Evolutionary conservation across 2,329 filamentous ascomycete genomes (phyloP).

Genomic region (Arthroderma sp.): DNA sequence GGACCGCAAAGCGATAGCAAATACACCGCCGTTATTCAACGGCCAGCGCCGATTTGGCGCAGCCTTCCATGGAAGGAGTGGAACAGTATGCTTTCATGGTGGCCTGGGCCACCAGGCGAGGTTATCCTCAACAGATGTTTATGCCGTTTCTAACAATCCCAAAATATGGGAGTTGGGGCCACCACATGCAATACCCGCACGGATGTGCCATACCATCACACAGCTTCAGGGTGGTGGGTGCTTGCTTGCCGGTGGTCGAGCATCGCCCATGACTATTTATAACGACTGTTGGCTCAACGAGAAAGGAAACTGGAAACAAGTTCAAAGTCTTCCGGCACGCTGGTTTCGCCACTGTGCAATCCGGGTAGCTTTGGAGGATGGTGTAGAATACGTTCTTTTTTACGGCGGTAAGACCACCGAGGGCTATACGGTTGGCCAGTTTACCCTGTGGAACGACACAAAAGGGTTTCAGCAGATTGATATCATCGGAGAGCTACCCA

Average conservation of each 20-base stretch:
- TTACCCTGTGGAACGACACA: constrained; percentile 40
- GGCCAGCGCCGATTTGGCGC: constrained; percentile 50
- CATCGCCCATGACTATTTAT: constrained; percentile 57
- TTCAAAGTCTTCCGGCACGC: constrained; percentile 52
- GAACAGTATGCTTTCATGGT: constrained; percentile 26
- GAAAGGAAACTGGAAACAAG: constrained; percentile 49
- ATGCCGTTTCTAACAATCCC: constrained; percentile 36
- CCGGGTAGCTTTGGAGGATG: constrained; percentile 20
- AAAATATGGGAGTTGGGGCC: constrained; percentile 25
- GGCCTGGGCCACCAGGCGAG: constrained; percentile 35
- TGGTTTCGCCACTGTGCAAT: constrained; percentile 63
- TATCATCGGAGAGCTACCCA: constrained; percentile 24
- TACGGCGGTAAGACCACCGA: constrained; percentile 48
- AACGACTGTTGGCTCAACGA: constrained; percentile 64
- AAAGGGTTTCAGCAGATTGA: constrained; percentile 38
- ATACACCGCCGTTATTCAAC: constrained; percentile 22
- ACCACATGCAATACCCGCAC: constrained; percentile 21
- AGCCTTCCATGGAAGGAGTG: constrained; percentile 29
- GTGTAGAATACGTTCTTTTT: constrained; percentile 37
- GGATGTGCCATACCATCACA: constrained; percentile 69
- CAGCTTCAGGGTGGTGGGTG: constrained; percentile 44
- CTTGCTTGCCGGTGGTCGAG: constrained; percentile 62
- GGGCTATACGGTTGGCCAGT: constrained; percentile 37
- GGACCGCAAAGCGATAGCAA: constrained; percentile 5
- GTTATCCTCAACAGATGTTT: constrained; percentile 34